These are phyloP conservation scores for Exophiala oligosperma DNA, from an alignment of 2,329 filamentous ascomycete genomes.

Conservation along the genomic window DNA sequence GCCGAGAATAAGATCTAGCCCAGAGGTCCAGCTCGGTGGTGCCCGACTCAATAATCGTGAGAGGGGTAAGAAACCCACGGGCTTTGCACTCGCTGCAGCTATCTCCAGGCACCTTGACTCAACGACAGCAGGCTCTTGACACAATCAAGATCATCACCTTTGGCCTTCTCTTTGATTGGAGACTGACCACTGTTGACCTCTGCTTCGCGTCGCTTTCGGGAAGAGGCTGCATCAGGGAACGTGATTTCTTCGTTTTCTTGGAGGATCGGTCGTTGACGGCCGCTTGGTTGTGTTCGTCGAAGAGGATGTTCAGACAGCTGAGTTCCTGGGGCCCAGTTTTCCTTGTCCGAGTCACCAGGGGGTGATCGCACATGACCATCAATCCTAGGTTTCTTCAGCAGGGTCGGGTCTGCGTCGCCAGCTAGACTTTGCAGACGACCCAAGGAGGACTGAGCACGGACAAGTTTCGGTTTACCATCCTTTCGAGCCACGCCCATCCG, in stretches of 20 bases:
- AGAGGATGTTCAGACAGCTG: conserved; percentile 51
- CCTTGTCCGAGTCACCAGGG: conserved; percentile 85
- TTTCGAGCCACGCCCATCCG: conserved; percentile 46
- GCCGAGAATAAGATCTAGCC: neutral
- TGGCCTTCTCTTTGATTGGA: conserved; percentile 49
- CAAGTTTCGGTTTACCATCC: conserved; percentile 60
- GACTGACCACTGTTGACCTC: neutral
- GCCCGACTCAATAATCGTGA: neutral
- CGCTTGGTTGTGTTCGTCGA: conserved; percentile 47
- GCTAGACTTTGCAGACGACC: conserved; percentile 58
- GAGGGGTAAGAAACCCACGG: neutral
- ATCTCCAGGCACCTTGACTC: conserved; percentile 89
- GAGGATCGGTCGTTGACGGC: conserved; percentile 42
- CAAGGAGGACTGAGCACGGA: conserved; percentile 61
- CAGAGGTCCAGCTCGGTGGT: neutral
- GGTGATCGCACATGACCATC: conserved; percentile 43
- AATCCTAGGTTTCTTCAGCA: conserved; percentile 30
- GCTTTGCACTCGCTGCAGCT: conserved; percentile 29
- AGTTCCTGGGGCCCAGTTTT: conserved; percentile 72
- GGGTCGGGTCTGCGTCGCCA: conserved; percentile 28
- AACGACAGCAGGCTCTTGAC: conserved; percentile 85
- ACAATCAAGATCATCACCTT: conserved; percentile 81
- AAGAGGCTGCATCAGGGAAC: conserved; percentile 17
- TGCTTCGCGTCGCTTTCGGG: conserved; percentile 3
- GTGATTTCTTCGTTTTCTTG: conserved; percentile 43